phyloP scores from a whole-genome alignment of 768 basidiomycete species.

The Strobilomyces confusus region DNA sequence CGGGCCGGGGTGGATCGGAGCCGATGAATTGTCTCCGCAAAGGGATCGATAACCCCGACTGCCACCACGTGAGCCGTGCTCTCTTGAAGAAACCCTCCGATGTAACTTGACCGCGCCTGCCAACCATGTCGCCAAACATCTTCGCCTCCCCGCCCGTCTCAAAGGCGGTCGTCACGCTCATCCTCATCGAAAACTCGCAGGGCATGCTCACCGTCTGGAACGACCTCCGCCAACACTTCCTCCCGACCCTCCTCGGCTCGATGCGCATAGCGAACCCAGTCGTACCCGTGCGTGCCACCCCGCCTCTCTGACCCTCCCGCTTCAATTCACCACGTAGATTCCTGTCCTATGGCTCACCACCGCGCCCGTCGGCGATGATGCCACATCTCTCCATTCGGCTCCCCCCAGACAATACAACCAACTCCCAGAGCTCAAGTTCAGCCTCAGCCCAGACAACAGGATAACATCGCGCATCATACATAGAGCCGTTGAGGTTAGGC shows the following conservation, averaged over 20 bases:
- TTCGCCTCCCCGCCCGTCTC: conserved; percentile 17
- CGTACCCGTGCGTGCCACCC: conserved; percentile 36
- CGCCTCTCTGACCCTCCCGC: neutral
- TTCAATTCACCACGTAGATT: conserved; percentile 12
- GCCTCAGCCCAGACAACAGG: conserved; percentile 39
- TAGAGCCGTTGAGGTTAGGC: conserved; percentile 43
- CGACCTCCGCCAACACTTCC: conserved; percentile 45
- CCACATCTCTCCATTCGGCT: conserved; percentile 13
- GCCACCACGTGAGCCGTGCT: conserved; percentile 11
- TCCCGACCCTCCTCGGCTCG: conserved; percentile 40
- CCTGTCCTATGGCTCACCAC: conserved; percentile 46
- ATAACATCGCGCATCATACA: conserved; percentile 43
- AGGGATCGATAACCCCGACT: conserved; percentile 21
- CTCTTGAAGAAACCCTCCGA: neutral
- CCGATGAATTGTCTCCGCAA: conserved; percentile 7
- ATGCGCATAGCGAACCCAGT: conserved; percentile 37
- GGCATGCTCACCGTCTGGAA: conserved; percentile 43
- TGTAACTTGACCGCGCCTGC: conserved; percentile 2
- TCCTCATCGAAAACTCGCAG: conserved; percentile 56
- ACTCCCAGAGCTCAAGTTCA: conserved; percentile 41
- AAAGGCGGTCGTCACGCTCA: conserved; percentile 33
- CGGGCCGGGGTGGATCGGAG: neutral
- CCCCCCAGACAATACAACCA: conserved; percentile 42
- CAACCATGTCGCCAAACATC: conserved; percentile 12
- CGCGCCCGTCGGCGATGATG: conserved; percentile 35